Evolutionary conservation across 192 early-diverging fungal genomes (phyloP).

Genomic region (Thamnidium elegans): DNA sequence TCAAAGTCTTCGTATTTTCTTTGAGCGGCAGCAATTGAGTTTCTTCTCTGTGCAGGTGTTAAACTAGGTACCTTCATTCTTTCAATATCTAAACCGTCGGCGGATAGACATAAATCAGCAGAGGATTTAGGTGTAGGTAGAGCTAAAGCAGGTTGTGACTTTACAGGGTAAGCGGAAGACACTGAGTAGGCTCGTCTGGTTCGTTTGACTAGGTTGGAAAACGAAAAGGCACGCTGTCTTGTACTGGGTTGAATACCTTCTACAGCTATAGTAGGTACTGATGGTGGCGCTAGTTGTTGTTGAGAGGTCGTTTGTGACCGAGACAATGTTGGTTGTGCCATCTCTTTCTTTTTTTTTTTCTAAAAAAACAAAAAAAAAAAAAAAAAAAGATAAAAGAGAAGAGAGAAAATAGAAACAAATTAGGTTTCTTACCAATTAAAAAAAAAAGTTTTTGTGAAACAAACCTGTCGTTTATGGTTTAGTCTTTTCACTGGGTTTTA

Average conservation of each 20-base stretch:
- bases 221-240: conserved; percentile 18
- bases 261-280: conserved; percentile 2
- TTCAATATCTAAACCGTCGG: conserved; percentile 1
- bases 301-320: neutral
- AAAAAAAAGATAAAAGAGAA: neutral
- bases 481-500: no score
- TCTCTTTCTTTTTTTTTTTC: neutral
- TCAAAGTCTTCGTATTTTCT: conserved; percentile 38
- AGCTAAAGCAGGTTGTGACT: conserved; percentile 10
- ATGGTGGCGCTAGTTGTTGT: no score
- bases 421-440: no score
- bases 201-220: conserved; percentile 17
- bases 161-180: conserved; percentile 32
- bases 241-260: neutral
- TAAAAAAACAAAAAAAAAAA: neutral
- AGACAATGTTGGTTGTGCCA: neutral
- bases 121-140: conserved; percentile 28
- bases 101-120: conserved; percentile 25
- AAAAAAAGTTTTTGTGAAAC: no score
- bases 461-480: no score
- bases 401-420: neutral
- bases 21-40: conserved; percentile 21
- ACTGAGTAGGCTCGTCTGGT: conserved; percentile 35
- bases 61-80: neutral
- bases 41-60: conserved; percentile 30